These are phyloP conservation scores for Populus hybrid DNA, from an alignment of 441 rosid genomes.

Conservation along the genomic window DNA sequence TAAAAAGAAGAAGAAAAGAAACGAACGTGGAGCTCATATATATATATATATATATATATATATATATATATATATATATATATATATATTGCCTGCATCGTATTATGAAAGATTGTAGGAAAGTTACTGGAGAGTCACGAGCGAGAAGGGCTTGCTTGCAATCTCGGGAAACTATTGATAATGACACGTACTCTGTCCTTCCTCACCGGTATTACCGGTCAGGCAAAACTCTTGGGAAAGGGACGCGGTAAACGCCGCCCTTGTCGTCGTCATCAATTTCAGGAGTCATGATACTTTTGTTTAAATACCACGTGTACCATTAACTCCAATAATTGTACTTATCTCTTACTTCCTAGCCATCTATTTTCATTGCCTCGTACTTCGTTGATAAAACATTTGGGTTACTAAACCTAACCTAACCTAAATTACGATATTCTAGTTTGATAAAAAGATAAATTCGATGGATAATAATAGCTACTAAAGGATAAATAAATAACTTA, in stretches of 20 bases:
- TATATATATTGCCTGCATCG: background rate
- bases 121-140: background rate
- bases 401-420: no score
- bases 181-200: conserved; percentile 23
- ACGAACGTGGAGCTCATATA: background rate
- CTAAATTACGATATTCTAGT: background rate
- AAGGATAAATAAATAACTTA: no score
- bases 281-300: conserved; percentile 2
- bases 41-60: no score
- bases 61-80: no score
- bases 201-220: conserved; percentile 33
- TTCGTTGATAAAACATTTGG: conserved; percentile 16
- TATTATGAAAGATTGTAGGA: no score
- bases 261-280: conserved; percentile 14
- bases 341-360: conserved; percentile 18
- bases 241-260: conserved; percentile 28
- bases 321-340: conserved; percentile 26
- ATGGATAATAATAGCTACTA: no score
- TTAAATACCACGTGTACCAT: conserved; percentile 26
- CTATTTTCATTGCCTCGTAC: conserved; percentile 16
- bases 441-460: background rate
- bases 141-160: background rate
- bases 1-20: background rate
- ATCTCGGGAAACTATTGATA: conserved; percentile 7
- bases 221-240: background rate